phyloP scores from a whole-genome alignment of 1,284 basidiomycete genomes.

The Leccinum griseonigrum region DNA sequence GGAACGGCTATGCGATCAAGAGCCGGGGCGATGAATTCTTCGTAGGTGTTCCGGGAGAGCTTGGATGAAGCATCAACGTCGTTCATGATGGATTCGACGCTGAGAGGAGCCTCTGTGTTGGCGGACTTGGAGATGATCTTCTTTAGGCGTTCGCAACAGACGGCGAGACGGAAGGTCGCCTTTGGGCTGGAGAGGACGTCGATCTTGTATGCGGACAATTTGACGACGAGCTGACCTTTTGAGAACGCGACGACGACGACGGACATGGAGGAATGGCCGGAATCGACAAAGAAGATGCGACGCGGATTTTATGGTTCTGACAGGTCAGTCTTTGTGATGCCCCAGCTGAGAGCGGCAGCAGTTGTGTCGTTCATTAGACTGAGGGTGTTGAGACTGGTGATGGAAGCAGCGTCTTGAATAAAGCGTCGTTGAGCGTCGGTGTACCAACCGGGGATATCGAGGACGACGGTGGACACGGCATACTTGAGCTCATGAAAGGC shows the following conservation, averaged over 20 bases:
- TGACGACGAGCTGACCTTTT: slow-evolving; percentile 83
- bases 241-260: slow-evolving; percentile 87
- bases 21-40: slow-evolving; percentile 85
- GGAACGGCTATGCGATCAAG: slow-evolving; percentile 92
- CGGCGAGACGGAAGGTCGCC: slow-evolving; percentile 84
- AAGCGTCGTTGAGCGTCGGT: slow-evolving; percentile 90
- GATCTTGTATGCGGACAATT: slow-evolving; percentile 69
- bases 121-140: slow-evolving; percentile 28
- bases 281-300: slow-evolving; percentile 88
- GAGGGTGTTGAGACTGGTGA: slow-evolving; percentile 33
- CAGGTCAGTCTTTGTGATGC: neutral
- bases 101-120: neutral
- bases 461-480: slow-evolving; percentile 57
- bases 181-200: slow-evolving; percentile 89
- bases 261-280: slow-evolving; percentile 88
- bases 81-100: slow-evolving; percentile 91
- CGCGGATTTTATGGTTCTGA: slow-evolving; percentile 30
- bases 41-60: slow-evolving; percentile 88
- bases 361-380: neutral
- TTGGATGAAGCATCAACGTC: slow-evolving; percentile 94
- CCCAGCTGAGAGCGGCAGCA: neutral
- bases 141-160: slow-evolving; percentile 87
- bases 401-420: slow-evolving; percentile 81
- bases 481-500: neutral
- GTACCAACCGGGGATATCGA: slow-evolving; percentile 94